Percentiles rank a stretch among this genome's conserved stretches.
These are phyloP conservation scores for Paecilomyces sp. DNA, from an alignment of 2,329 filamentous ascomycete genomes.

Conservation along the genomic window DNA sequence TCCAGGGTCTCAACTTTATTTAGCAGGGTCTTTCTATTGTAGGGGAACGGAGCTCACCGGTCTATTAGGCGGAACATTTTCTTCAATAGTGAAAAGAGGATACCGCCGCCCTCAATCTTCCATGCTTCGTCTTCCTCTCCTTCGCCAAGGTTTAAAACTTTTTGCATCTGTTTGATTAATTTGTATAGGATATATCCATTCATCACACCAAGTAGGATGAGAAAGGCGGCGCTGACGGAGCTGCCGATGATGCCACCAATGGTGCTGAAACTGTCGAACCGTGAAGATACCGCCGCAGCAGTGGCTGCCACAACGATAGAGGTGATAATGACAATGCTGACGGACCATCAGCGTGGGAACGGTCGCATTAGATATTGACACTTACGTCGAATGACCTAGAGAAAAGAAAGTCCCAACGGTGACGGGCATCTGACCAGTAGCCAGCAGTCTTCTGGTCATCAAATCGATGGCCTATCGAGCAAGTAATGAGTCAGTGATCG, in stretches of 20 bases:
- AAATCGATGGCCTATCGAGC: conserved; percentile 70
- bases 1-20: conserved; percentile 55
- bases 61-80: conserved; percentile 68
- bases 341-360: conserved; percentile 1
- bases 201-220: conserved; percentile 73
- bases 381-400: conserved; percentile 75
- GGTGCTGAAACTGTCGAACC: conserved; percentile 71
- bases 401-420: conserved; percentile 94
- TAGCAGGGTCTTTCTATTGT: not conserved
- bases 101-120: conserved; percentile 68
- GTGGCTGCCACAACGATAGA: conserved; percentile 90
- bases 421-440: conserved; percentile 75
- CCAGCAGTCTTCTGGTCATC: conserved; percentile 84
- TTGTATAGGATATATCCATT: conserved; percentile 82
- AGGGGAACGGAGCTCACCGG: conserved; percentile 21
- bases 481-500: conserved; percentile 24
- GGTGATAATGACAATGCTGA: conserved; percentile 72
- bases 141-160: conserved; percentile 46
- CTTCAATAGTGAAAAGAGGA: conserved; percentile 64
- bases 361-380: not conserved
- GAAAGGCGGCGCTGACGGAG: conserved; percentile 72
- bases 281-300: conserved; percentile 69
- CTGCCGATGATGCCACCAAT: conserved; percentile 87
- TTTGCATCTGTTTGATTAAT: conserved; percentile 61
- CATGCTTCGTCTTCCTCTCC: conserved; percentile 48